Evolutionary conservation across 768 basidiomycete genomes (phyloP).

Genomic region (Saitozyma podzolica): DNA sequence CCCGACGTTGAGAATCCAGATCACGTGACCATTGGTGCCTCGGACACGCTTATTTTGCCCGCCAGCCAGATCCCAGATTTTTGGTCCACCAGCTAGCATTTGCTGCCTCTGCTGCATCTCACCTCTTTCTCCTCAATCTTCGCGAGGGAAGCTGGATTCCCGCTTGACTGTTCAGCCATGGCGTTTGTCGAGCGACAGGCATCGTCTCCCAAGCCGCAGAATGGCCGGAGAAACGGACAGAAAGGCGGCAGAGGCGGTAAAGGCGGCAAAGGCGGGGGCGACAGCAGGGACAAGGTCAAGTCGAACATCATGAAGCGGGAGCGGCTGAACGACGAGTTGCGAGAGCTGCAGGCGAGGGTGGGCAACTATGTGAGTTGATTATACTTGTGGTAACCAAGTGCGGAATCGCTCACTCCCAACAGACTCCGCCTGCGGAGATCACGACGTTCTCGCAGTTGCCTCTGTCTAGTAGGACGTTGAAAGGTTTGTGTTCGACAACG

Average conservation of each 20-base stretch:
- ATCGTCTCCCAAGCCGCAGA: constrained; percentile 9
- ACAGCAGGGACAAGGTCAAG: constrained; percentile 22
- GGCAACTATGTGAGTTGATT: constrained; percentile 51
- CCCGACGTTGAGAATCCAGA: too few relatives aligned
- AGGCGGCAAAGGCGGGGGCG: too few relatives aligned
- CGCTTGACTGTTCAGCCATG: constrained; percentile 1
- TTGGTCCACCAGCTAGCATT: background rate
- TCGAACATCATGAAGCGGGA: constrained; percentile 37
- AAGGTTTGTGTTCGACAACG: constrained; percentile 54
- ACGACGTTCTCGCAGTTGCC: constrained; percentile 72
- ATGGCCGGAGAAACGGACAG: background rate
- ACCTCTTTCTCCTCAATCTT: background rate
- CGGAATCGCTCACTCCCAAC: background rate
- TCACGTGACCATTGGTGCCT: too few relatives aligned
- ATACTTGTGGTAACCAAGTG: background rate
- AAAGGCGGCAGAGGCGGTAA: background rate
- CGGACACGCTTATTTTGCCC: too few relatives aligned
- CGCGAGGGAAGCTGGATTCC: background rate
- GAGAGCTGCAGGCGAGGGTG: constrained; percentile 46
- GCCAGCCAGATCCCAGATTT: too few relatives aligned
- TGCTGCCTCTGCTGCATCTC: background rate
- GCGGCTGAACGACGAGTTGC: constrained; percentile 48
- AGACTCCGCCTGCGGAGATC: constrained; percentile 62
- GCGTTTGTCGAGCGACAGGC: constrained; percentile 14
- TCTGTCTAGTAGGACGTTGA: constrained; percentile 72